A percentile compares a stretch with the other conserved stretches of the same genome.
These are phyloP conservation scores for Exophiala oligosperma DNA, from an alignment of 2,329 filamentous ascomycete genomes.

Conservation along the genomic window DNA sequence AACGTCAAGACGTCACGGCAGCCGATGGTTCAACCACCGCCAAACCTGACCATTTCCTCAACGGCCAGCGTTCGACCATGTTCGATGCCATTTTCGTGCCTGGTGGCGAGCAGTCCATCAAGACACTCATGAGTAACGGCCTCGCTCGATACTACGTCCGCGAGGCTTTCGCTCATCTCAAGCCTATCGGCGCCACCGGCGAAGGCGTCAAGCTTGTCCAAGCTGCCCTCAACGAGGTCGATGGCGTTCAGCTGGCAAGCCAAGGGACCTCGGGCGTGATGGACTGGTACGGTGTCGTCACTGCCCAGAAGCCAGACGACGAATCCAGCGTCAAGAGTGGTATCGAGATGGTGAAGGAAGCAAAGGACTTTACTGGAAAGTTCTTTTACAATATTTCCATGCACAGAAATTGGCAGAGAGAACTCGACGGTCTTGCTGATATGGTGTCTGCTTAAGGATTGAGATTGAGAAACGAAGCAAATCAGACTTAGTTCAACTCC, in stretches of 20 bases:
- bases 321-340: constrained; percentile 55
- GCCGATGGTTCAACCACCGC: constrained; percentile 46
- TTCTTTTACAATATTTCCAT: constrained; percentile 69
- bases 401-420: constrained; percentile 73
- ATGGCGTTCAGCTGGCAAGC: constrained; percentile 49
- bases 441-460: constrained; percentile 15
- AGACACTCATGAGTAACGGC: constrained; percentile 66
- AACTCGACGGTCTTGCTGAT: constrained; percentile 65
- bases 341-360: constrained; percentile 64
- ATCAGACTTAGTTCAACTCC: too few relatives aligned
- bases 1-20: constrained; percentile 60
- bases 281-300: constrained; percentile 77
- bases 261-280: constrained; percentile 50
- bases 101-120: constrained; percentile 65
- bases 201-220: constrained; percentile 67
- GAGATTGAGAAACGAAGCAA: too few relatives aligned
- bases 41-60: constrained; percentile 73
- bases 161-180: constrained; percentile 79
- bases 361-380: constrained; percentile 67
- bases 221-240: constrained; percentile 44
- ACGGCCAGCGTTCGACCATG: constrained; percentile 74
- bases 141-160: constrained; percentile 74
- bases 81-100: constrained; percentile 80
- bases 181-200: constrained; percentile 73
- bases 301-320: constrained; percentile 55